Conservation (phyloP, 2,329 filamentous ascomycete genomes). For the Monosporascus sp. region DNA sequence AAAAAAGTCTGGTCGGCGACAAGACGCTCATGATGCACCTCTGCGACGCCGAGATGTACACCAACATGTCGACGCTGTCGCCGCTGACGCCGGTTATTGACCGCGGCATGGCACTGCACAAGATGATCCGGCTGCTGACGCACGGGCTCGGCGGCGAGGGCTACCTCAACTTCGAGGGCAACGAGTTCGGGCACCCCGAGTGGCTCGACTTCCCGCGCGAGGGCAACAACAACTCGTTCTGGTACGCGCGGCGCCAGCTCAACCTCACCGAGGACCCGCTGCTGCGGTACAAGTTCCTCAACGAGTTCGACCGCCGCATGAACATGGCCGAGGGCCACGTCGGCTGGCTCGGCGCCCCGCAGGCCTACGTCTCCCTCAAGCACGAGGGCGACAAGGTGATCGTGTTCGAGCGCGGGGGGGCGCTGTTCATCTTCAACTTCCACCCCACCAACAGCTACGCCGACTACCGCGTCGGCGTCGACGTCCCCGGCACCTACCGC, state of each 20-base stretch:
- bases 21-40: conserved; percentile 98
- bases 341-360: conserved; percentile 79
- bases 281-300: conserved; percentile 84
- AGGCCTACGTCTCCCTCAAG: conserved; percentile 92
- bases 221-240: conserved; percentile 89
- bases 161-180: conserved; percentile 97
- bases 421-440: conserved; percentile 97
- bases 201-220: conserved; percentile 97
- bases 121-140: conserved; percentile 93
- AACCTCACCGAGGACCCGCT: conserved; percentile 84
- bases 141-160: conserved; percentile 90
- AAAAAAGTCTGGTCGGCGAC: conserved; percentile 80
- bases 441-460: conserved; percentile 77
- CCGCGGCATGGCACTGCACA: conserved; percentile 87
- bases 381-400: conserved; percentile 91
- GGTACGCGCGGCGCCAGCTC: conserved; percentile 88
- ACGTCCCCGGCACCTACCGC: conserved; percentile 77
- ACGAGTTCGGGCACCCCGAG: conserved; percentile 97
- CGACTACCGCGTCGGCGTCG: conserved; percentile 88
- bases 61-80: conserved; percentile 85
- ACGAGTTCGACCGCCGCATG: conserved; percentile 91
- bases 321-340: conserved; percentile 82
- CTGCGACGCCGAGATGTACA: conserved; percentile 95
- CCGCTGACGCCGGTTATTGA: conserved; percentile 85
- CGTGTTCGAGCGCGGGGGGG: conserved; percentile 85